Evolutionary conservation across 305 asterid species (phyloP), one percentile per base, ranked within the genome.

Genomic region (Solanum hybrid): DNA sequence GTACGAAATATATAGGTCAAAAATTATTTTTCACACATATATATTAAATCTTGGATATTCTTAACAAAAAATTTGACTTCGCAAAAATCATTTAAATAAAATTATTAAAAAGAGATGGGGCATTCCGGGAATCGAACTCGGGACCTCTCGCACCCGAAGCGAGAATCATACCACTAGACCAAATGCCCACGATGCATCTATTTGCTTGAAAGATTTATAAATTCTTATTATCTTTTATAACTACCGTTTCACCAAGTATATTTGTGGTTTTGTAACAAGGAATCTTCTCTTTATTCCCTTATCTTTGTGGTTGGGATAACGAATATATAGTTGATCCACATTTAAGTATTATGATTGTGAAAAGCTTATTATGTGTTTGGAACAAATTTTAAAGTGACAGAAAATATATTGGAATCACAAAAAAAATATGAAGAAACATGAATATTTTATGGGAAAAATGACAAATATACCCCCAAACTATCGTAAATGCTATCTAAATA

Each of bases 101-200:
- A 22, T 20, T 20, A 61, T 20, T 1, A 61, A 61, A 20, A 20
- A 1, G 0, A 3, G 5, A 20, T 20, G 24, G 28, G 26, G 71
- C 29, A 94, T 94, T 94, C 95, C 95, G 98, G 93, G 97, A 96
- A 95, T 95, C 91, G 94, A 97, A 96, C 96, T 94, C 94, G 94
- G 96, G 97, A 95, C 97, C 94, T 94, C 99, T 97, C 95, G 94
- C 95, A 94, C 99, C 97, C 98, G 90, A 96, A 94, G 97, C 94
- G 93, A 94, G 97, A 94, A 96, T 94, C 96, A 97, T 95, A 94
- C 96, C 98, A 95, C 94, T 89, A 91, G 93, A 93, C 93, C 94
- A 92, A 92, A 91, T 87, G 93, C 93, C 92, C 96, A 57, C 11
- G 11, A 18, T 57, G 5, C n/a, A 2, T 6, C 9, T 4, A 1